phyloP scores from a whole-genome alignment of 768 basidiomycete species.

The Gymnopilus junonius region DNA sequence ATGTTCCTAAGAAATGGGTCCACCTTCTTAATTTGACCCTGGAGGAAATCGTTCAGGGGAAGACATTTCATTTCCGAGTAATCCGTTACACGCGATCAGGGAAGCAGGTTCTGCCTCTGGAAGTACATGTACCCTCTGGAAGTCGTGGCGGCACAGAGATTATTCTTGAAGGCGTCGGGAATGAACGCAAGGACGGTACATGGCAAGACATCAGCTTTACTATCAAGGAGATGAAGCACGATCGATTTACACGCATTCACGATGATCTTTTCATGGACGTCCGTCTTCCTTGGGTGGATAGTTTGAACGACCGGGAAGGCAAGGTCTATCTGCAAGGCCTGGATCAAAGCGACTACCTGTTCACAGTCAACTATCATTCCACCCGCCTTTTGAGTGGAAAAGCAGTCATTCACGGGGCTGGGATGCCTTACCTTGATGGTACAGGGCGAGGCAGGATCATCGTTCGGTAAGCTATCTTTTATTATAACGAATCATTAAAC shows the following conservation, averaged over 20 bases:
- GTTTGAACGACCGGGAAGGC: slow-evolving; percentile 46
- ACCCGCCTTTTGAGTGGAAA: slow-evolving; percentile 47
- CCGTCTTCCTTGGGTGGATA: slow-evolving; percentile 57
- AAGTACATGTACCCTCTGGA: slow-evolving; percentile 58
- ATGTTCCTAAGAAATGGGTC: slow-evolving; percentile 38
- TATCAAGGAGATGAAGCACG: slow-evolving; percentile 55
- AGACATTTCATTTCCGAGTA: slow-evolving; percentile 53
- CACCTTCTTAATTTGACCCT: slow-evolving; percentile 57
- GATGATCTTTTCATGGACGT: slow-evolving; percentile 56
- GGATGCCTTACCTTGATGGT: slow-evolving; percentile 56
- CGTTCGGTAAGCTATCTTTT: slow-evolving; percentile 25
- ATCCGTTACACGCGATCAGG: slow-evolving; percentile 53
- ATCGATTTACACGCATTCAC: slow-evolving; percentile 51
- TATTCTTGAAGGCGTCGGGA: slow-evolving; percentile 53
- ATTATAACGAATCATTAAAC: not conserved
- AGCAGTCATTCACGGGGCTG: slow-evolving; percentile 51
- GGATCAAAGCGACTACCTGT: slow-evolving; percentile 51
- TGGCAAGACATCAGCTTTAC: slow-evolving; percentile 66
- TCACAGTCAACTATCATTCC: slow-evolving; percentile 51
- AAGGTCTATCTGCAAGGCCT: slow-evolving; percentile 53
- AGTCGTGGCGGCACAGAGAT: slow-evolving; percentile 59
- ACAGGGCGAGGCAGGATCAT: slow-evolving; percentile 26
- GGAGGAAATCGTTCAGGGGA: slow-evolving; percentile 60
- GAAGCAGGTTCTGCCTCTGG: slow-evolving; percentile 51
- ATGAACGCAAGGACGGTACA: slow-evolving; percentile 59